These are phyloP conservation scores for Solanum bulbocastanum DNA, from an alignment of 257 asterid genomes.

Conservation along the genomic window DNA sequence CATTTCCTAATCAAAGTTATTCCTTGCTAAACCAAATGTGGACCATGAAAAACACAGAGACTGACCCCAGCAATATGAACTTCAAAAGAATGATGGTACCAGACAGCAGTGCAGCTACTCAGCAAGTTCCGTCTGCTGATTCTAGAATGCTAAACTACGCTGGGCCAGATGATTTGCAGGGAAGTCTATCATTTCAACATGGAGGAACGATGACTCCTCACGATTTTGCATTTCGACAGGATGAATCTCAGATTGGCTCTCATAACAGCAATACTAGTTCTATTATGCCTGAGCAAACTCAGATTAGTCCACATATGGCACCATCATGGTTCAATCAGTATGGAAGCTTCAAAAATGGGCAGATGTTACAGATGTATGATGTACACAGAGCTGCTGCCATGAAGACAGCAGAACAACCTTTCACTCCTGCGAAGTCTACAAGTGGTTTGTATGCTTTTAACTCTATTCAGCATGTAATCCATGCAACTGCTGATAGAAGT, in stretches of 20 bases:
- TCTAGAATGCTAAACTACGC: conserved; percentile 29
- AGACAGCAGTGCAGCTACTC: conserved; percentile 27
- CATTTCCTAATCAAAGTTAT: conserved; percentile 39
- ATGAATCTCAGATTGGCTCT: conserved; percentile 18
- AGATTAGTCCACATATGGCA: conserved; percentile 68
- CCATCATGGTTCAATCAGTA: conserved; percentile 78
- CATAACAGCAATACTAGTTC: conserved; percentile 1
- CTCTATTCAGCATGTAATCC: conserved; percentile 28
- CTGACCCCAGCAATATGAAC: conserved; percentile 42
- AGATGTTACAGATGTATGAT: conserved; percentile 29
- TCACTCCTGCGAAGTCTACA: conserved; percentile 28
- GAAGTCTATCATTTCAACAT: conserved; percentile 25
- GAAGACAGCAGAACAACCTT: conserved; percentile 33
- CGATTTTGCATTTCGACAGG: conserved; percentile 21
- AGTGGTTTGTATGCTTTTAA: conserved; percentile 22
- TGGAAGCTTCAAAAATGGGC: conserved; percentile 61
- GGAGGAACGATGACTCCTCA: conserved; percentile 34
- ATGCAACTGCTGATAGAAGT: conserved; percentile 24
- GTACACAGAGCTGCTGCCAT: conserved; percentile 17
- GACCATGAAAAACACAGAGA: conserved; percentile 33
- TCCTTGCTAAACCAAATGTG: conserved; percentile 49
- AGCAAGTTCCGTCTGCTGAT: conserved; percentile 32
- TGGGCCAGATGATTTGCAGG: conserved; percentile 23
- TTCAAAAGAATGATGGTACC: conserved; percentile 54
- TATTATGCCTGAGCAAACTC: conserved; percentile 19